Percentiles rank a stretch among this genome's conserved stretches.
These are phyloP conservation scores for Curvularia hawaiiensis DNA, from an alignment of 2,329 filamentous ascomycete species.

Conservation along the genomic window DNA sequence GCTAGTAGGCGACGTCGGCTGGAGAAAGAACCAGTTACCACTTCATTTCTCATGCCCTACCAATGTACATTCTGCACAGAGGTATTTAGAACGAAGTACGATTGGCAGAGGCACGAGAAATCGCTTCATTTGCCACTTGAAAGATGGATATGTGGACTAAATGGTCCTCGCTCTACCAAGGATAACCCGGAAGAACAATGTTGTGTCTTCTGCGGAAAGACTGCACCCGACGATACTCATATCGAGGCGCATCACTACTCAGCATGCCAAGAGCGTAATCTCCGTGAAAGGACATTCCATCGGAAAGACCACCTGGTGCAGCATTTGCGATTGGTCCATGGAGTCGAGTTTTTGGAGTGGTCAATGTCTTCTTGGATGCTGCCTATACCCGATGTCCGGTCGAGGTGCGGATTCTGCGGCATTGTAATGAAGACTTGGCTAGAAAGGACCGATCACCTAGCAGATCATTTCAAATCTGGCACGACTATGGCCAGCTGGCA, in stretches of 20 bases:
- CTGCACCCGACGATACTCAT: constrained; percentile 20
- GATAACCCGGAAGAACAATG: constrained; percentile 20
- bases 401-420: constrained; percentile 34
- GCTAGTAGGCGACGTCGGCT: constrained; percentile 15
- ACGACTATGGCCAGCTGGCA: constrained; percentile 34
- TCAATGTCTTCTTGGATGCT: constrained; percentile 36
- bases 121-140: constrained; percentile 36
- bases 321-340: constrained; percentile 34
- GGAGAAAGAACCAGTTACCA: constrained; percentile 11
- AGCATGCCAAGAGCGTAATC: constrained; percentile 26
- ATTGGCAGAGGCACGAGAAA: constrained; percentile 41
- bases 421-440: constrained; percentile 27
- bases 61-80: constrained; percentile 42
- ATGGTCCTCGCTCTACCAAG: constrained; percentile 18
- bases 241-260: constrained; percentile 28
- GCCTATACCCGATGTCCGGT: constrained; percentile 28
- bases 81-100: constrained; percentile 37
- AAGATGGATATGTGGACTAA: constrained; percentile 32
- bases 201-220: constrained; percentile 30
- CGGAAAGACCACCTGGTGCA: constrained; percentile 38
- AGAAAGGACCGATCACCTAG: constrained; percentile 33
- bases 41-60: constrained; percentile 23
- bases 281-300: constrained; percentile 35
- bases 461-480: constrained; percentile 34
- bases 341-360: constrained; percentile 40